A percentile compares a stretch with the other conserved stretches of the same genome.
Evolutionary conservation across 2,329 filamentous ascomycete species (phyloP).

Genomic region (Lojkania enalia): DNA sequence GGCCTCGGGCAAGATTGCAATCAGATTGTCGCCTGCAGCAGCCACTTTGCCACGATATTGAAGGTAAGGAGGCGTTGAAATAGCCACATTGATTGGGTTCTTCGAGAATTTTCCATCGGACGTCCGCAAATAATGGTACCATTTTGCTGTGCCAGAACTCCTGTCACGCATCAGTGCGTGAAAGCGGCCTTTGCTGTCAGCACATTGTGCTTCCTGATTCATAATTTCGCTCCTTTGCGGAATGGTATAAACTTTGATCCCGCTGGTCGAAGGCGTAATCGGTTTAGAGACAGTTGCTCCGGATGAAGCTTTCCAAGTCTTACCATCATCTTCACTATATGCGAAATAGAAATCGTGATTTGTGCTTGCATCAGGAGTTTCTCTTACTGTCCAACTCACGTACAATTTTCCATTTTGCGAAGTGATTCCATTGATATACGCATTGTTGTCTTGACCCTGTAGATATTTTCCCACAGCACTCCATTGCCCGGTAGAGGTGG

Average conservation of each 20-base stretch:
- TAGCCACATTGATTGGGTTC: constrained; percentile 33
- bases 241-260: constrained; percentile 52
- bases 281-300: constrained; percentile 46
- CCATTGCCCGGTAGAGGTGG: constrained; percentile 42
- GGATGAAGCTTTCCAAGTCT: constrained; percentile 49
- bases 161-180: constrained; percentile 56
- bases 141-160: constrained; percentile 27
- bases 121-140: constrained; percentile 40
- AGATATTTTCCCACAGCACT: constrained; percentile 48
- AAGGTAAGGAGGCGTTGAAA: constrained; percentile 37
- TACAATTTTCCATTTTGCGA: constrained; percentile 43
- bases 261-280: constrained; percentile 47
- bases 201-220: constrained; percentile 57
- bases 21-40: constrained; percentile 27
- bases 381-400: constrained; percentile 56
- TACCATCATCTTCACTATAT: constrained; percentile 51
- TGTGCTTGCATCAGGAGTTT: constrained; percentile 52
- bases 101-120: constrained; percentile 34
- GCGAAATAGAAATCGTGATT: constrained; percentile 58
- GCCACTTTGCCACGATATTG: constrained; percentile 39
- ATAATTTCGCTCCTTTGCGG: constrained; percentile 52
- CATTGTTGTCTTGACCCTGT: constrained; percentile 53
- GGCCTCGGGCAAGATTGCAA: constrained; percentile 37
- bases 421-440: constrained; percentile 57
- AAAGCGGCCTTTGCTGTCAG: constrained; percentile 51